Evolutionary conservation across 1,284 basidiomycete species (phyloP), one percentile per base, ranked within the genome.

Genomic region (Puccinia coronata): DNA sequence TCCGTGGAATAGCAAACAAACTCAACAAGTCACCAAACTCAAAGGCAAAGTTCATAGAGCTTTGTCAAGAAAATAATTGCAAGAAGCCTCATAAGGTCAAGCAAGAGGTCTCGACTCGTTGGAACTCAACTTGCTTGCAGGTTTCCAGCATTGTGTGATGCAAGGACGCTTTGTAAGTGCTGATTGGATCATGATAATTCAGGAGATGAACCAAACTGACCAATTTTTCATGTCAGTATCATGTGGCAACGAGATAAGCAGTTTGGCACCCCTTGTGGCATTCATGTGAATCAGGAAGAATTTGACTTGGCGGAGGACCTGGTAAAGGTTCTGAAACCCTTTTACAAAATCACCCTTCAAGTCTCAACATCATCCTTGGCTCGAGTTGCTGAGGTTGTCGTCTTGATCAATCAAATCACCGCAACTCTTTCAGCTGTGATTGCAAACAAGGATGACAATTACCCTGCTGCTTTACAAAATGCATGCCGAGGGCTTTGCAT

Each of bases 241-340:
- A 25, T n/a, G 9, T 69, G 65, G 65, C 65, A 69, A n/a, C 12
- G 65, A 5, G 41, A 69, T 36, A 69, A 69, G 39, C 65, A 69
- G 39, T 47, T 69, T 69, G 36, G 65, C 2, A 69, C 31, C 3
- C 65, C 18, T 6, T 25, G 39, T 23, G 18, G 18, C 39, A 14
- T 2, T 43, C 65, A 69, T 47, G 2, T 69, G 1, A 43, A 69
- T 1, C 65, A 69, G 23, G 65, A 43, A 47, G 65, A 69, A 11
- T 47, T 69, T 28, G 65, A 69, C 39, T 69, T 69, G 23, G 65
- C 65, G 23, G 65, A 2, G 4, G 39, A 41, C 65, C 25, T 69
- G 20, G 65, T 69, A 20, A 8, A 43, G 2, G 8, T 69, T 25
- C 65, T 69, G 23, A 11, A n/a, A n/a, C n/a, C n/a, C n/a, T n/a